Base-by-base conservation (phyloP, 495 filamentous ascomycete genomes). In the Xylaria venustula region DNA sequence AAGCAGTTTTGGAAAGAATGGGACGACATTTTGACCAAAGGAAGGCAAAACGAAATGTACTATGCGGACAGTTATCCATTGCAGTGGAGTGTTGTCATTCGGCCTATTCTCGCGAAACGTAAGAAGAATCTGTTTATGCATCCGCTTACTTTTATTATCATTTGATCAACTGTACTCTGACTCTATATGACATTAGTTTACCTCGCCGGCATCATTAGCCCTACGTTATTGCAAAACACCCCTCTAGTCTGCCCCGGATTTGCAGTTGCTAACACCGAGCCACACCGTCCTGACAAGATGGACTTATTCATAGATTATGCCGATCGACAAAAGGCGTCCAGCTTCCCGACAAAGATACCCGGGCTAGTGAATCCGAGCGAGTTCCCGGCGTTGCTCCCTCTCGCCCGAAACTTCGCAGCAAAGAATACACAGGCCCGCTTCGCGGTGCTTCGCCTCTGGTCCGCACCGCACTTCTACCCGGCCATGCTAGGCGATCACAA, bases 401-500 rank as follows among this genome's bases (percentile, higher is more conserved):
- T 54, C 1, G 75, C 73, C 1, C 63, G 60, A 17, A 62, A 45
- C 23, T 78, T 75, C 63, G 68, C 73, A 9, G 57, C 58, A 7
- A 32, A 64, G 41, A 56, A 75, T 48, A 57, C 30, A 30, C 25
- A 44, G 0, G 41, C 69, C 0, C 73, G 76, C 22, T 82, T 82
- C 65, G 72, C 79, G 0, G 37, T 81, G 15, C 72, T 81, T 4
- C 71, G 78, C 25, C 66, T 81, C 28, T 84, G 79, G 80, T 79
- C 76, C 7, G 75, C 80, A 6, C 73, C 77, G 20, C 75, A 81
- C 59, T 84, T 79, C 69, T 82, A 79, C 50, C 79, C 79, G 0
- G 70, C 77, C 42, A 79, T 79, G 79, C 28, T 81, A n/a, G 72
- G 73, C 17, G 46, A 52, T 7, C 52, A 71, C 7, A 76, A 71